A percentile compares a stretch with the other conserved stretches of the same genome.
Conservation (phyloP, 2,329 filamentous ascomycete genomes). For the Fusarium domesticum region DNA sequence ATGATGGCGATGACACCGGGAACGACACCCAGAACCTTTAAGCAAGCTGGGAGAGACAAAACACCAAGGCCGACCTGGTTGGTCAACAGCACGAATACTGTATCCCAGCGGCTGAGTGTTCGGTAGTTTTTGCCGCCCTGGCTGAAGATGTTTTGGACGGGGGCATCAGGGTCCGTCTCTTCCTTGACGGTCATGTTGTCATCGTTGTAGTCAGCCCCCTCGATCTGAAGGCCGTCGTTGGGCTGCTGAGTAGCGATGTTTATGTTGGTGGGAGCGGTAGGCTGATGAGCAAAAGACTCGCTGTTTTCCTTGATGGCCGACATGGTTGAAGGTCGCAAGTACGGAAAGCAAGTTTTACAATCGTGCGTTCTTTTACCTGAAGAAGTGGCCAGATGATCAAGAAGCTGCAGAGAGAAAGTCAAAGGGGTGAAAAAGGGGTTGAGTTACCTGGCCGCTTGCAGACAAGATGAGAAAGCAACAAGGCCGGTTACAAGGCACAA, state of each 20-base stretch:
- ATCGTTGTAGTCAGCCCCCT: conserved; percentile 7
- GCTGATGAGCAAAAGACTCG: neutral
- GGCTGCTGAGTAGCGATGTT: neutral
- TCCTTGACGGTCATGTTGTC: conserved; percentile 15
- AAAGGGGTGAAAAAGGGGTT: neutral
- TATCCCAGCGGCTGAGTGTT: conserved; percentile 27
- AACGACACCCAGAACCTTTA: conserved; percentile 63
- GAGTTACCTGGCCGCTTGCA: neutral
- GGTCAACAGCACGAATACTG: conserved; percentile 29
- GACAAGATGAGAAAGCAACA: neutral
- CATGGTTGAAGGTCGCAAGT: too few species aligned
- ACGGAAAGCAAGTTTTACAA: too few species aligned
- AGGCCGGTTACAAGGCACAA: neutral
- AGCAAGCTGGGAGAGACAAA: conserved; percentile 68
- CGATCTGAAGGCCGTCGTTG: conserved; percentile 12
- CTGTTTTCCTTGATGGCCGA: neutral
- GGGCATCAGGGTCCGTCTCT: conserved; percentile 11
- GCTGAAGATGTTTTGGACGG: conserved; percentile 26
- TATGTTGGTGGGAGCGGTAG: neutral
- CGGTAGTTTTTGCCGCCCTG: conserved; percentile 31
- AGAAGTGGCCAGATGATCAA: too few species aligned
- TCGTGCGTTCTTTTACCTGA: too few species aligned
- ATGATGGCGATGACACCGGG: conserved; percentile 67
- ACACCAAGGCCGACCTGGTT: conserved; percentile 33
- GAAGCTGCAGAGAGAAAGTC: neutral